These are phyloP conservation scores for Xylaria nigripes DNA, from an alignment of 495 filamentous ascomycete species.

Conservation along the genomic window DNA sequence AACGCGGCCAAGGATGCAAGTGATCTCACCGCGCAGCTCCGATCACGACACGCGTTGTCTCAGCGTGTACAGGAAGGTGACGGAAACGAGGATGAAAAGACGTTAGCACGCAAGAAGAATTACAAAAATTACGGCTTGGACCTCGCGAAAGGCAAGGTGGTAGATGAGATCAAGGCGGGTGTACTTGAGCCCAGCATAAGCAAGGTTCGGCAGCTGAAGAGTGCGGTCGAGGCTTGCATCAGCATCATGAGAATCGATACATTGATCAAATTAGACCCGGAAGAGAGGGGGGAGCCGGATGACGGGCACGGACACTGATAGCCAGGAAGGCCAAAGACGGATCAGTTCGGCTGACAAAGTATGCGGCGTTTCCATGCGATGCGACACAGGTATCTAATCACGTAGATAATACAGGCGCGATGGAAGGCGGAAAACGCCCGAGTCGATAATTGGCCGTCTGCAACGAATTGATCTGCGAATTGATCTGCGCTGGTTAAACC, in stretches of 20 bases:
- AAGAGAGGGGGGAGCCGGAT: conserved; percentile 68
- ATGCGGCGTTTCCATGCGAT: conserved; percentile 11
- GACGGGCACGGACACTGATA: conserved; percentile 63
- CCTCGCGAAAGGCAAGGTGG: conserved; percentile 79
- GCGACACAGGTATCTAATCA: conserved; percentile 4
- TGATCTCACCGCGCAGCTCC: conserved; percentile 90
- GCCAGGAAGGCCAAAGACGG: conserved; percentile 10
- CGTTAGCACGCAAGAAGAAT: conserved; percentile 81
- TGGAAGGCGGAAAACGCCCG: not conserved
- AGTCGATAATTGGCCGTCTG: conserved; percentile 1
- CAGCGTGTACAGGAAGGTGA: conserved; percentile 81
- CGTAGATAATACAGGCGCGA: conserved; percentile 8
- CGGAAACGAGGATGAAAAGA: conserved; percentile 77
- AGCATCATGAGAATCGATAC: conserved; percentile 99
- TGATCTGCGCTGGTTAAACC: conserved; percentile 1
- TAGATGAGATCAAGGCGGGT: conserved; percentile 88
- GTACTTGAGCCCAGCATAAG: conserved; percentile 96
- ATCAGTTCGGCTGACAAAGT: conserved; percentile 10
- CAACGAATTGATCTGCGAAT: not conserved
- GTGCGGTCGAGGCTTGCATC: conserved; percentile 97
- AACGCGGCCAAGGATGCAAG: conserved; percentile 96
- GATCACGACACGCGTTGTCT: conserved; percentile 86
- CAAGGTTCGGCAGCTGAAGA: conserved; percentile 97
- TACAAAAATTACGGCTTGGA: conserved; percentile 99
- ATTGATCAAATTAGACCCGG: conserved; percentile 95